Evolutionary conservation across 345 rosid species (phyloP).

Genomic region (Hibiscus syriacus): DNA sequence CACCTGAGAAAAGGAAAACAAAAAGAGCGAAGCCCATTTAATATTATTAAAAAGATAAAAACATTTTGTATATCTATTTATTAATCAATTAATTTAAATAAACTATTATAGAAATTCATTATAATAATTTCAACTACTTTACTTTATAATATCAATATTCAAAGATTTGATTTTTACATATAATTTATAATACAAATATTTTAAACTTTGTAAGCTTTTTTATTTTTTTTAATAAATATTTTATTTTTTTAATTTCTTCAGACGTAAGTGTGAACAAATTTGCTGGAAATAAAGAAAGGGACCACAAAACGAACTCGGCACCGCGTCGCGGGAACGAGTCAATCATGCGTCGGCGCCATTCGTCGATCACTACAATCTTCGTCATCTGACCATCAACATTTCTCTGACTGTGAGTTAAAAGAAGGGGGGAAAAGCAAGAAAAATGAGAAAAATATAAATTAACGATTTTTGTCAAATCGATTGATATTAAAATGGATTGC

Average conservation of each 20-base stretch:
- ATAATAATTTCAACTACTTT: no score
- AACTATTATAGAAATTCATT: no score
- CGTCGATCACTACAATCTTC: slow-evolving; percentile 2
- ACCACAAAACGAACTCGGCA: slow-evolving; percentile 5
- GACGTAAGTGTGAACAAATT: not conserved
- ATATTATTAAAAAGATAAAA: not conserved
- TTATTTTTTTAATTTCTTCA: not conserved
- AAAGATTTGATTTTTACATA: no score
- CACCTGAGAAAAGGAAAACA: not conserved
- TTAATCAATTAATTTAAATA: no score
- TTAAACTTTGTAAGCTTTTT: no score
- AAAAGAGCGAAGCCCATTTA: not conserved
- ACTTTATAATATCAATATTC: no score
- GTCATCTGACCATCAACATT: not conserved
- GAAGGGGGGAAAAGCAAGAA: not conserved
- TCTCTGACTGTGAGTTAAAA: slow-evolving; percentile 1
- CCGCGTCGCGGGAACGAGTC: slow-evolving; percentile 12
- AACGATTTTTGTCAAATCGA: not conserved
- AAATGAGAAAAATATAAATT: not conserved
- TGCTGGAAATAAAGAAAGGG: not conserved
- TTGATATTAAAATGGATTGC: not conserved
- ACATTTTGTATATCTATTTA: no score
- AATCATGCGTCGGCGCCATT: slow-evolving; percentile 7
- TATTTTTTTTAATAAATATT: not conserved
- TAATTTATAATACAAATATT: no score